Percentiles rank a stretch among this genome's conserved stretches.
These are phyloP conservation scores for Penicillium sp. DNA, from an alignment of 2,329 filamentous ascomycete genomes.

Conservation along the genomic window DNA sequence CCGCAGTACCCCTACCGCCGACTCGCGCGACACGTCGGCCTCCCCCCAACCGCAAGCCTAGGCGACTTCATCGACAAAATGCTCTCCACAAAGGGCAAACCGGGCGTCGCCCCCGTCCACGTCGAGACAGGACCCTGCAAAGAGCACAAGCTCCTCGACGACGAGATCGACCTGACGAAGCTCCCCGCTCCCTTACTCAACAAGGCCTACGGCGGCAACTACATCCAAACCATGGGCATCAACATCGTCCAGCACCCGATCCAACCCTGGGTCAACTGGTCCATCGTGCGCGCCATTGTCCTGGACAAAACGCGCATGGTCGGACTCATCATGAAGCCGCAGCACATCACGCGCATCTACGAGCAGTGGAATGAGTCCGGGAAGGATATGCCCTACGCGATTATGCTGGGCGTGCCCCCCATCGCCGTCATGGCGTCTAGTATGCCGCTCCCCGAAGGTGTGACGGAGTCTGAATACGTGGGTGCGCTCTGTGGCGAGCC, in stretches of 20 bases:
- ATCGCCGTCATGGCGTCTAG: conserved; percentile 54
- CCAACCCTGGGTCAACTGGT: conserved; percentile 52
- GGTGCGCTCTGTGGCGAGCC: conserved; percentile 53
- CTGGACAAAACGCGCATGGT: conserved; percentile 48
- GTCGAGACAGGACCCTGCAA: conserved; percentile 51
- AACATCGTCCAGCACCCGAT: conserved; percentile 54
- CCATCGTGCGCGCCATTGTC: conserved; percentile 52
- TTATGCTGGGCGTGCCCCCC: conserved; percentile 56
- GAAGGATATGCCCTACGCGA: conserved; percentile 54
- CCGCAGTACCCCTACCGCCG: conserved; percentile 46
- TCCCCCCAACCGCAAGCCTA: conserved; percentile 44
- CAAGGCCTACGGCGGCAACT: conserved; percentile 54
- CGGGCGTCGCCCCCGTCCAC: conserved; percentile 39
- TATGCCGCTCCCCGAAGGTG: conserved; percentile 56
- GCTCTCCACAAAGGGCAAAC: conserved; percentile 38
- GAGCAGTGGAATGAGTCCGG: conserved; percentile 54
- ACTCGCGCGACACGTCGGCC: conserved; percentile 48
- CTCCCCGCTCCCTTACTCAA: conserved; percentile 52
- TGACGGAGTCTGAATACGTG: conserved; percentile 56
- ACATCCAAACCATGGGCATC: conserved; percentile 58
- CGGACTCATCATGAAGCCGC: conserved; percentile 50
- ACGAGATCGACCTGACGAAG: conserved; percentile 50
- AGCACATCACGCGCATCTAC: conserved; percentile 55
- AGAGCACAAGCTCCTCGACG: conserved; percentile 43
- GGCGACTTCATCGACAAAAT: conserved; percentile 51